A percentile compares a stretch with the other conserved stretches of the same genome.
These are phyloP conservation scores for Kluyveromyces sp. DNA, from an alignment of 1,139 yeast species.

Conservation along the genomic window DNA sequence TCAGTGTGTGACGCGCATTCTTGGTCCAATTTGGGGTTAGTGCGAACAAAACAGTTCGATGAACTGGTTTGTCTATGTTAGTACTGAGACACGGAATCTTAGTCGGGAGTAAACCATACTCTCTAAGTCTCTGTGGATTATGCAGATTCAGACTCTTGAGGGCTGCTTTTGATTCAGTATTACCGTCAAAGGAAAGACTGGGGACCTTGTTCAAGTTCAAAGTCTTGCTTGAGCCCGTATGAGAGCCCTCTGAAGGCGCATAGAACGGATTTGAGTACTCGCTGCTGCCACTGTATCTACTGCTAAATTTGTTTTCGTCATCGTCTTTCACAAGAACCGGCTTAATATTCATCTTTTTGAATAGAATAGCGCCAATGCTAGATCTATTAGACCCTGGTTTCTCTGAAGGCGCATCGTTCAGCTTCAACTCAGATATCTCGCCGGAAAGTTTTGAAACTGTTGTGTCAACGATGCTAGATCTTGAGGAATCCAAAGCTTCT, in stretches of 20 bases:
- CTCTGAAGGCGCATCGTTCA: constrained; percentile 3
- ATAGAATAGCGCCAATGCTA: constrained; percentile 33
- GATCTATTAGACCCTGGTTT: constrained; percentile 9
- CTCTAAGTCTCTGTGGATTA: not conserved
- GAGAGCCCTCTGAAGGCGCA: constrained; percentile 6
- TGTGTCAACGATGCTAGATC: not conserved
- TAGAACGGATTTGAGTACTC: constrained; percentile 20
- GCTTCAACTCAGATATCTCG: constrained; percentile 15
- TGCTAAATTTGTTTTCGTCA: constrained; percentile 32
- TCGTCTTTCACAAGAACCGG: constrained; percentile 31
- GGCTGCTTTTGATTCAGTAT: not conserved
- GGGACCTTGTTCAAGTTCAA: constrained; percentile 8
- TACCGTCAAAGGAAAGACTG: not conserved
- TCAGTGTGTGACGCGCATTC: not conserved
- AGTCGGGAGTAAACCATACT: not conserved
- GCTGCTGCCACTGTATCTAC: constrained; percentile 28
- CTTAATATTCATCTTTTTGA: constrained; percentile 35
- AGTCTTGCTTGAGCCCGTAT: not conserved
- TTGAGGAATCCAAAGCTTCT: not conserved
- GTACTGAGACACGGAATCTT: not conserved
- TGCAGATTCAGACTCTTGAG: not conserved
- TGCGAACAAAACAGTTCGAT: constrained; percentile 1
- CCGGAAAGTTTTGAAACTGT: constrained; percentile 1
- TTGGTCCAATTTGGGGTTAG: not conserved
- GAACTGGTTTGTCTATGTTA: not conserved